phyloP scores from a whole-genome alignment of 2,329 filamentous ascomycete species.

The Pseudocercospora eumusae region DNA sequence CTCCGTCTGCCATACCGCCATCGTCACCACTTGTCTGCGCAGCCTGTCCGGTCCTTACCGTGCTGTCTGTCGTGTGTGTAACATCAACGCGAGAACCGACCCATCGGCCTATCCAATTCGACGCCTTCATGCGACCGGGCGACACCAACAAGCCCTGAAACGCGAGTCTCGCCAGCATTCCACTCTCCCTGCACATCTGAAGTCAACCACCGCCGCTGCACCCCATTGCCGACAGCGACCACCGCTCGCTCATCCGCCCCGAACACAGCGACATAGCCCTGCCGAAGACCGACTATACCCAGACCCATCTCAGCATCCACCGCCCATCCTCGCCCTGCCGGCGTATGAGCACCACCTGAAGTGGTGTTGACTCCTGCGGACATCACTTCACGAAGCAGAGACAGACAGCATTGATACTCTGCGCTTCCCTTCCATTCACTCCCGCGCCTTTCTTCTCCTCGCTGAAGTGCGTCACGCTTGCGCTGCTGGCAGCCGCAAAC shows the following conservation, averaged over 20 bases:
- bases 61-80: conserved; percentile 10
- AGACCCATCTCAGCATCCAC: background rate
- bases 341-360: conserved; percentile 14
- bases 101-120: conserved; percentile 2
- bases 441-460: conserved; percentile 15
- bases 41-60: background rate
- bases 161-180: conserved; percentile 17
- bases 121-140: conserved; percentile 17
- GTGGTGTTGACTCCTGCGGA: conserved; percentile 11
- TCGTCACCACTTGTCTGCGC: background rate
- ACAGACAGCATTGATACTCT: background rate
- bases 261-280: background rate
- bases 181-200: conserved; percentile 12
- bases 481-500: conserved; percentile 31
- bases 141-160: conserved; percentile 13
- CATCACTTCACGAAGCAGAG: conserved; percentile 5
- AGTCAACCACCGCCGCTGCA: background rate
- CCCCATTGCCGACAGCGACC: background rate
- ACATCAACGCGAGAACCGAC: conserved; percentile 13
- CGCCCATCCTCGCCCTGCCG: background rate
- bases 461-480: conserved; percentile 25
- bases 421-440: background rate
- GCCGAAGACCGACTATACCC: background rate
- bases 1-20: background rate
- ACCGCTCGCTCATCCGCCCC: background rate